Base-by-base conservation (phyloP, 768 basidiomycete species). In the Daedaleopsis nitida region DNA sequence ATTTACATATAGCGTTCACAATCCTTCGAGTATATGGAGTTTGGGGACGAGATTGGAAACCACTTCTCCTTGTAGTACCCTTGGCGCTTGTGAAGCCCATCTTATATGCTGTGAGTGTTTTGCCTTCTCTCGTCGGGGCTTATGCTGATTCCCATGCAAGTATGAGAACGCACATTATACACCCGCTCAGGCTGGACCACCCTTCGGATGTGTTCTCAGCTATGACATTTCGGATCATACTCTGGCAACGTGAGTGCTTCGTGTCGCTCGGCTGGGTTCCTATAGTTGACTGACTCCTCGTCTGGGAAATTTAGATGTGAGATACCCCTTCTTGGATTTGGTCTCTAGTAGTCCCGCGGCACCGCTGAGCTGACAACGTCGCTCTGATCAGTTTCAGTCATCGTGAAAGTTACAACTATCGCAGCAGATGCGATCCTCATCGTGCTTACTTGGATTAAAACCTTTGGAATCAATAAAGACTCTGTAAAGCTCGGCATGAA, bases 1-100 rank as follows among this genome's bases (percentile, higher is more conserved):
- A 24, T 58, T 5, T 32, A 50, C 57, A n/a, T 43, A 13, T 21
- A 58, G 64, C 57, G 16, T 65, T 62, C 37, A 58, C 56, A 6
- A 56, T 52, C 8, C 51, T 68, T 16, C 57, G 67, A 3, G 53
- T 68, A 5, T 66, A 60, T 34, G 67, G 47, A 0, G 60, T 68
- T 1, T 66, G 63, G 58, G 62, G 62, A 2, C 47, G 53, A 16
- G 63, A 66, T 21, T 66, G 65, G 67, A 62, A 42, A 21, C 65
- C 65, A 1, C 45, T 63, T 7, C 3, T 66, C 2, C 1, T 60
- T 21, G 58, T 68, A 34, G 23, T 65, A 2, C 57, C 57, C 0
- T n/a, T 66, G 12, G 51, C 52, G 1, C 19, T 68, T 9, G 39
- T 62, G 0, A 58, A 32, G 39, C 58, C 60, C n/a, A 43, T 58